Base-by-base conservation (phyloP, 2,329 filamentous ascomycete species). In the Diaporthe longicolla region DNA sequence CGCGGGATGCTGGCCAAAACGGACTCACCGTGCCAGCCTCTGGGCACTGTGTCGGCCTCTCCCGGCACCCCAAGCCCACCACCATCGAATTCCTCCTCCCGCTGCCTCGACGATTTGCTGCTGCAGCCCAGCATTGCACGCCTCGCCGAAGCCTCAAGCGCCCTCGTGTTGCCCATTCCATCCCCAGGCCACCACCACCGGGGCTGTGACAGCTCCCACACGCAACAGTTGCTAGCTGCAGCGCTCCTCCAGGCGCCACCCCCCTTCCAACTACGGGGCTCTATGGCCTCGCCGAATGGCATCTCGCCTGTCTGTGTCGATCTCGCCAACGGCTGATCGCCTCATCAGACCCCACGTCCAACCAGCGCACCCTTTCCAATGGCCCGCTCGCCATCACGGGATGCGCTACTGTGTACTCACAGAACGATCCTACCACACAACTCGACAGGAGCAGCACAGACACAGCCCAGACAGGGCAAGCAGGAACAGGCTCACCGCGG, bases 281-380 rank as follows among this genome's bases (percentile, higher is more conserved):
- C 43, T 45, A 37, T 58, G 37, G 48, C 19, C 55, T 57, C 66
- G n/a, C 59, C 72, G 72, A 73, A 73, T 73, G 54, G 57, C 66
- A 58, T 63, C 63, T 68, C 52, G n/a, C 48, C 68, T 40, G 40
- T 32, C 54, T 55, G 13, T 75, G 74, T 71, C 74, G 74, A 75
- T 75, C 74, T 59, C 40, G 45, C 48, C 66, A 68, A 71, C 72
- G 40, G 68, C 59, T 70, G 61, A 74, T 74, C 69, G 71, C 45
- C 68, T 75, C 61, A 58, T 57, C 61, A 54, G 57, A 45, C 61
- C 63, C 63, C 52, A 59, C 54, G 72, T 65, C 74, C 40, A 65
- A 74, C 68, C 74, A 72, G 52, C 48, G 58, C 63, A 54, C 40
- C 40, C 70, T 61, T 50, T 69, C 50, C 21, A 59, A 21, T 63